Conservation (phyloP, 768 basidiomycete species). For the Cytidiella melzeri region DNA sequence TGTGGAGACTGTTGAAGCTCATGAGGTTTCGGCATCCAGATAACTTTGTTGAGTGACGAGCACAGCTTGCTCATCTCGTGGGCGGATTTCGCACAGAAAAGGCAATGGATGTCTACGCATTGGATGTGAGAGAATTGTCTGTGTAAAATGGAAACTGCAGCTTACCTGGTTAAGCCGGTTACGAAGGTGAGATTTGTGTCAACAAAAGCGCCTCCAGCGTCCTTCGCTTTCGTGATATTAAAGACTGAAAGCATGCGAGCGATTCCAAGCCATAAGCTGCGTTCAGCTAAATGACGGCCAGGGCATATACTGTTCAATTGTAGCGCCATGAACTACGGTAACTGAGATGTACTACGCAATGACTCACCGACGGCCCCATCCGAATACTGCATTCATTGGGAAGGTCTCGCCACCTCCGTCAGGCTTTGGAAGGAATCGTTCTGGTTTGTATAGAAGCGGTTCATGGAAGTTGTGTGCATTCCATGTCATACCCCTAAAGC, state of each 20-base stretch:
- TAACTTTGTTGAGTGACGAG: conserved; percentile 1
- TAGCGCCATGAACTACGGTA: too few species aligned
- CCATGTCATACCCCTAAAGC: too few species aligned
- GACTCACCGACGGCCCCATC: conserved; percentile 13
- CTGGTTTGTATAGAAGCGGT: conserved; percentile 21
- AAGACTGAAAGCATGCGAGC: conserved; percentile 18
- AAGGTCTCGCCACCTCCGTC: conserved; percentile 3
- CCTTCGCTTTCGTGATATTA: conserved; percentile 1
- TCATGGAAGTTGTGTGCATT: conserved; percentile 29
- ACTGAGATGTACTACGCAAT: too few species aligned
- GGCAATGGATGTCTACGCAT: conserved; percentile 14
- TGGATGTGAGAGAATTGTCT: too few species aligned
- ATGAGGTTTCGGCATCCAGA: too few species aligned
- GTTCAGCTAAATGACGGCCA: conserved; percentile 19
- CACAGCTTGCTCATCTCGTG: conserved; percentile 2
- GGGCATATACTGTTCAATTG: conserved; percentile 23
- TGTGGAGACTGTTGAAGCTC: too few species aligned
- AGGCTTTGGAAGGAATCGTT: conserved; percentile 7
- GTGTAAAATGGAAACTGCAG: too few species aligned
- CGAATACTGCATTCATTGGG: conserved; percentile 4
- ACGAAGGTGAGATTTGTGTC: neutral
- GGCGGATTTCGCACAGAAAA: conserved; percentile 9
- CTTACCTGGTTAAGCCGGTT: neutral
- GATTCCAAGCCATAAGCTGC: conserved; percentile 17
- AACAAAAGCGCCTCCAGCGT: neutral